phyloP scores from a whole-genome alignment of 2,329 filamentous ascomycete species.

The Celoporthe dispersa region DNA sequence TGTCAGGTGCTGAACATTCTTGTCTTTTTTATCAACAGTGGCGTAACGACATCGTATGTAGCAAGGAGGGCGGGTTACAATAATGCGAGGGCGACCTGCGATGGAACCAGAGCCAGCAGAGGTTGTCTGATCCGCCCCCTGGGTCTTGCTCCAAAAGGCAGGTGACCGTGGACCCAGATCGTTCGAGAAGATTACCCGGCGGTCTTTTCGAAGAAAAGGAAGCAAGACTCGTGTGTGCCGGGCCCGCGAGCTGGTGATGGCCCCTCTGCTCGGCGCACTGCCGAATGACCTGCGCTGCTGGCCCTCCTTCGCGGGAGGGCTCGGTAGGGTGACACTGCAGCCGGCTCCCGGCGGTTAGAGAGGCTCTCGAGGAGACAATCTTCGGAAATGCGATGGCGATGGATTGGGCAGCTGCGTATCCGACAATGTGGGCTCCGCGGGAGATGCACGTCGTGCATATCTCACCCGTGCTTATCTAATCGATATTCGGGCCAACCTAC shows the following conservation, averaged over 20 bases:
- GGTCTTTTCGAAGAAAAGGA: not conserved
- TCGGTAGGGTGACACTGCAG: constrained; percentile 8
- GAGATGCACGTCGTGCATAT: not conserved
- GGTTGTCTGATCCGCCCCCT: not conserved
- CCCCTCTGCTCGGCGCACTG: not conserved
- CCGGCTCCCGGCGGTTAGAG: constrained; percentile 1
- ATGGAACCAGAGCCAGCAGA: not conserved
- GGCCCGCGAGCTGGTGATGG: constrained; percentile 1
- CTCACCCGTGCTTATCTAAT: not conserved
- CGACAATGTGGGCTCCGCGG: not conserved
- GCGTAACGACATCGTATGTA: too few relatives aligned
- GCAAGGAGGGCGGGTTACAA: not conserved
- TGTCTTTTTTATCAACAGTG: too few relatives aligned
- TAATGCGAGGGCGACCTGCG: not conserved
- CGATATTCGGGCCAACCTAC: not conserved
- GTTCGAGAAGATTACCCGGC: constrained; percentile 9
- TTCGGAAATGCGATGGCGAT: not conserved
- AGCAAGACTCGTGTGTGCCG: constrained; percentile 2
- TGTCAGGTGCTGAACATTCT: not conserved
- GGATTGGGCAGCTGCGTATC: constrained; percentile 1
- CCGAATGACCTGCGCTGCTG: not conserved
- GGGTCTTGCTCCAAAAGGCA: constrained; percentile 10
- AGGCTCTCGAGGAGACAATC: not conserved
- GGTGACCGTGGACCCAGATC: not conserved
- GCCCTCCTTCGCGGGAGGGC: not conserved